Conservation (phyloP, 140 eudicot genomes). For the Flaveria floridana region DNA sequence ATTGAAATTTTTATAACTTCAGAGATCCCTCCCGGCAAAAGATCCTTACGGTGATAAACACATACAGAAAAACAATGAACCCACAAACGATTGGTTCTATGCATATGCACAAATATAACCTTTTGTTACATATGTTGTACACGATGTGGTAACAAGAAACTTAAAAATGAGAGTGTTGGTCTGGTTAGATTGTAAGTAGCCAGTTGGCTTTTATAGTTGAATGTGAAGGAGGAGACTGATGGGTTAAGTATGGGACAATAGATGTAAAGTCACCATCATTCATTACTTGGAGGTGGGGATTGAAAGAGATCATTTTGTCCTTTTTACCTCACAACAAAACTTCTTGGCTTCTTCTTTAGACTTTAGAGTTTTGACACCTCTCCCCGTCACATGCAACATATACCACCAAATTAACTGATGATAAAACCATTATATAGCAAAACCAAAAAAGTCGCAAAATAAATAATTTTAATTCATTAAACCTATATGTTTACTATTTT, state of each 20-base stretch:
- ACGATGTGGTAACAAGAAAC: background rate
- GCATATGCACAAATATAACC: too few relatives aligned
- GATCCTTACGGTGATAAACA: too few relatives aligned
- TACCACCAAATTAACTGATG: background rate
- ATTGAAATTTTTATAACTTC: too few relatives aligned
- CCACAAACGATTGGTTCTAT: background rate
- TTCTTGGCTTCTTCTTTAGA: background rate
- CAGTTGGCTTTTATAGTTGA: slow-evolving; percentile 33
- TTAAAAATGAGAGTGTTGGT: background rate
- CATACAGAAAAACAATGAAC: too few relatives aligned
- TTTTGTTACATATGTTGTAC: too few relatives aligned
- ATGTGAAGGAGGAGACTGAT: slow-evolving; percentile 25
- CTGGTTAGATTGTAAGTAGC: slow-evolving; percentile 31
- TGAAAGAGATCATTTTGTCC: slow-evolving; percentile 35
- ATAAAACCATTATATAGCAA: too few relatives aligned
- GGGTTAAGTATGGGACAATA: slow-evolving; percentile 33
- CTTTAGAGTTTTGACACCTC: slow-evolving; percentile 22
- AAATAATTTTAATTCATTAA: too few relatives aligned
- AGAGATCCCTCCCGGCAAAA: too few relatives aligned
- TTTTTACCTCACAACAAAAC: slow-evolving; percentile 22
- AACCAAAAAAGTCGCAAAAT: too few relatives aligned
- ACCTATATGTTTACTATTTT: too few relatives aligned
- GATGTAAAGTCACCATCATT: slow-evolving; percentile 39
- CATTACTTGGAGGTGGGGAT: slow-evolving; percentile 33
- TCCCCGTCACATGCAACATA: slow-evolving; percentile 33